A percentile compares a stretch with the other conserved stretches of the same genome.
Conservation (phyloP, 1,284 basidiomycete species). For the Leccinum subrobustum region DNA sequence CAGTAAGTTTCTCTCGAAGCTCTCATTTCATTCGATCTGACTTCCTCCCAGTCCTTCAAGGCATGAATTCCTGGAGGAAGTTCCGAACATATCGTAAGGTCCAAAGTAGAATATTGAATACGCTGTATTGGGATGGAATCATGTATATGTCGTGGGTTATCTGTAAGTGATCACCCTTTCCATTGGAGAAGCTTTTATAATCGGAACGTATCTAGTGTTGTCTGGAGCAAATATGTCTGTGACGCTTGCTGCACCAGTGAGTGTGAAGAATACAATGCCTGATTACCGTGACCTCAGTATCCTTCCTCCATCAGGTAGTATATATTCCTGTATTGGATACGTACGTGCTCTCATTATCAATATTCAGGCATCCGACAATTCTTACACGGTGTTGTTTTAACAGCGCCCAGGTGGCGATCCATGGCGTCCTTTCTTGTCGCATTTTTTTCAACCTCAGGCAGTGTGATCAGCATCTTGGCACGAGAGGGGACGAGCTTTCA, state of each 20-base stretch:
- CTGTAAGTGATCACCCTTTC: background rate
- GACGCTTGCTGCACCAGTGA: background rate
- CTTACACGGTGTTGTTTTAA: background rate
- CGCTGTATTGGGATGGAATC: no score
- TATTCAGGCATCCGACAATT: background rate
- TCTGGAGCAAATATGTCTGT: conserved; percentile 19
- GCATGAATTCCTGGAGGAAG: conserved; percentile 27
- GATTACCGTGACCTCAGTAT: background rate
- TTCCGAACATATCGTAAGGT: no score
- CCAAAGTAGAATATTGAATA: no score
- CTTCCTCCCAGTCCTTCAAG: conserved; percentile 22
- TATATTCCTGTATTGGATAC: conserved; percentile 27
- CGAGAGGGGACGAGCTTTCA: background rate
- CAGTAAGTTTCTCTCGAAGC: conserved; percentile 11
- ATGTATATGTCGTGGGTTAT: no score
- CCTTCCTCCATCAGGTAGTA: conserved; percentile 13
- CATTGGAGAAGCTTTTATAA: background rate
- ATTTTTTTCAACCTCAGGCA: background rate
- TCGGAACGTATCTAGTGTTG: conserved; percentile 14
- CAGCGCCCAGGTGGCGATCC: background rate
- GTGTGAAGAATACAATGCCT: background rate
- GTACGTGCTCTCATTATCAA: conserved; percentile 16
- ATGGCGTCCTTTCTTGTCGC: background rate
- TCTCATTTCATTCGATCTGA: background rate
- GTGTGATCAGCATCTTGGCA: background rate